Conservation (phyloP, 1,284 basidiomycete genomes). For the Sporisorium iseilematis-ciliati region DNA sequence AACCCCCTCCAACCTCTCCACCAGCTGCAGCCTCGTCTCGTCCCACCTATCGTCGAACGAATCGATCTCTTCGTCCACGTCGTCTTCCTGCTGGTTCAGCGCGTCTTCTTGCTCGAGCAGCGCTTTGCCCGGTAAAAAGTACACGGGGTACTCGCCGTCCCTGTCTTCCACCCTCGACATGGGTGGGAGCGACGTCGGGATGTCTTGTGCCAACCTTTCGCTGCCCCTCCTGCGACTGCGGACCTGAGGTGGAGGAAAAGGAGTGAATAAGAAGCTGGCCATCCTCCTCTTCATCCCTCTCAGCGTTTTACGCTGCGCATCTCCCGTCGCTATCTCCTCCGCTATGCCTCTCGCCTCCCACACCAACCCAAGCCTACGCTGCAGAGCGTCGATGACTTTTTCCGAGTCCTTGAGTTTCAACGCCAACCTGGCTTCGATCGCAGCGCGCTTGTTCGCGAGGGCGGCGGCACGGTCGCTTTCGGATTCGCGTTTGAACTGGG, state of each 20-base stretch:
- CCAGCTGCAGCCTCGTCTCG: not conserved
- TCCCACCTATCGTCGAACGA: constrained; percentile 25
- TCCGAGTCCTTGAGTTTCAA: constrained; percentile 12
- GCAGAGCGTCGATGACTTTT: not conserved
- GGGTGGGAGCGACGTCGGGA: constrained; percentile 1
- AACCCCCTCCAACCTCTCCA: constrained; percentile 14
- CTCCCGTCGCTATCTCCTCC: constrained; percentile 16
- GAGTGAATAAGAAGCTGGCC: constrained; percentile 38
- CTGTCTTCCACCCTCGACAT: not conserved
- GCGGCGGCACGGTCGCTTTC: constrained; percentile 12
- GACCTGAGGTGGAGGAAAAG: constrained; percentile 12
- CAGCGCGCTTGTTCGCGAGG: constrained; percentile 10
- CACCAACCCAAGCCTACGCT: not conserved
- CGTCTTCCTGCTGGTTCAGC: constrained; percentile 45
- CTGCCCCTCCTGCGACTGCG: not conserved
- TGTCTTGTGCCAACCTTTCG: constrained; percentile 11
- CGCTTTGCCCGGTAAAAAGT: constrained; percentile 36
- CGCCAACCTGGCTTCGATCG: constrained; percentile 22
- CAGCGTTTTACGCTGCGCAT: constrained; percentile 27
- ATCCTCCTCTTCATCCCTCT: constrained; percentile 31
- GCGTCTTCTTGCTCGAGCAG: constrained; percentile 40
- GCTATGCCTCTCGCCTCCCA: constrained; percentile 35
- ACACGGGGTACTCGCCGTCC: constrained; percentile 12
- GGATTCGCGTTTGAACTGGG: constrained; percentile 36
- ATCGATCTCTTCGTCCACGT: constrained; percentile 44